These are phyloP conservation scores for Spathaspora jeffriesii DNA, from an alignment of 1,139 yeast species.

Conservation along the genomic window DNA sequence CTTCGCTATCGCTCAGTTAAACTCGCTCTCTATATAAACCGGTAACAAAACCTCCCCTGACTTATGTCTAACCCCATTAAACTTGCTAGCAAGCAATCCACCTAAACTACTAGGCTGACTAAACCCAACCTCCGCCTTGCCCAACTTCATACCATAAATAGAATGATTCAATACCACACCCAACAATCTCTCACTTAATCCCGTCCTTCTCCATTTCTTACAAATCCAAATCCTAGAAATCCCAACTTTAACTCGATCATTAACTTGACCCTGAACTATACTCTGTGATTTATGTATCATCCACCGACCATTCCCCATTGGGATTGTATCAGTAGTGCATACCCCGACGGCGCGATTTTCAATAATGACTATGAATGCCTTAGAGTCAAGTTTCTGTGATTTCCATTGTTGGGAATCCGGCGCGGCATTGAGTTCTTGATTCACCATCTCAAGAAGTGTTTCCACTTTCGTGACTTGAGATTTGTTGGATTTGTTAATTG, in stretches of 20 bases:
- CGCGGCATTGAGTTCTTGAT: conserved; percentile 60
- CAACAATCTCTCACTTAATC: conserved; percentile 48
- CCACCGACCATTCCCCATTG: conserved; percentile 39
- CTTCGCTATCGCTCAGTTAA: neutral
- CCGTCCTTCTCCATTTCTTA: conserved; percentile 51
- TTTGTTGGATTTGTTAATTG: conserved; percentile 17
- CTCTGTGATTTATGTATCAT: conserved; percentile 41
- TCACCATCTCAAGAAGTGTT: conserved; percentile 48
- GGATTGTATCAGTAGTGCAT: conserved; percentile 44
- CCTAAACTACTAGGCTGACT: conserved; percentile 75
- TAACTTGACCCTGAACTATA: conserved; percentile 35
- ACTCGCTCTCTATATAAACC: conserved; percentile 44
- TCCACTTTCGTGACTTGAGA: conserved; percentile 24
- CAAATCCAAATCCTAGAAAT: conserved; percentile 68
- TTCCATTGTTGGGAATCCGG: conserved; percentile 52
- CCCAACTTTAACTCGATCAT: conserved; percentile 41
- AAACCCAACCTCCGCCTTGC: conserved; percentile 53
- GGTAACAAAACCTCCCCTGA: conserved; percentile 53
- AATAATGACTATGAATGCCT: conserved; percentile 47
- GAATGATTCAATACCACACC: conserved; percentile 38
- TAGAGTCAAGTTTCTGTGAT: conserved; percentile 18
- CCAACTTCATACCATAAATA: conserved; percentile 52
- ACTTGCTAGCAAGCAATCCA: conserved; percentile 50
- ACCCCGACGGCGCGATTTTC: conserved; percentile 51
- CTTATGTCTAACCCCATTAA: conserved; percentile 52